Base-by-base conservation (phyloP, 2,329 filamentous ascomycete genomes). In the Fusarium miscanthi region DNA sequence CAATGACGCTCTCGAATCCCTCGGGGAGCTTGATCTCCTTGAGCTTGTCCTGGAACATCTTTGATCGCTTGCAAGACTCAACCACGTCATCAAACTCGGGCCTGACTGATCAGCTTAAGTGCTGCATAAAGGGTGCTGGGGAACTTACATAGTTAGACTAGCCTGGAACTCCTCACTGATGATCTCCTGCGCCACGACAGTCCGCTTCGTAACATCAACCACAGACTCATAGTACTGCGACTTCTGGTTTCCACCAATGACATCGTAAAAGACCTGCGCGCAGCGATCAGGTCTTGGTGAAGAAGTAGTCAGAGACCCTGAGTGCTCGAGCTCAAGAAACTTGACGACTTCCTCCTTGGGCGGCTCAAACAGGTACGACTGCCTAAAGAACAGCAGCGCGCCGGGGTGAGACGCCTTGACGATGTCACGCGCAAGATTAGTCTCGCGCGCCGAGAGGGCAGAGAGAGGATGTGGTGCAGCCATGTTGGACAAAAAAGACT, bases 291-390 rank as follows among this genome's bases (percentile, higher is more conserved):
- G 82, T 8, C 76, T 63, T 10, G 73, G 38, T 51, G 72, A 41
- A 40, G 74, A 12, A 37, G 71, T 56, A 78, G 81, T 77, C 27
- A 82, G 56, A 8, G 77, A 60, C 0, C 78, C 78, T 6, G 76
- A 76, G 63, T 85, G 83, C 66, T 88, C 59, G 49, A 79, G 77
- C n/a, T 86, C 84, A 0, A 89, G 78, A 51, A 84, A 89, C 0
- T 64, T 71, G 2, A 85, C 68, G 72, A 89, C 81, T 16, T 84
- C 80, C 8, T 76, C 72, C 76, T 89, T 90, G 0, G 81, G 80
- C 0, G 87, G 87, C 71, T 89, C 87, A 16, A 79, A 78, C 6
- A 89, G 79, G 3, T 84, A 87, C 58, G 87, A 85, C 37, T 85
- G 82, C 14, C 87, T 83, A 72, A 89, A 90, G 61, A 84, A 80